These are phyloP conservation scores for Flaveria bidentis DNA, from an alignment of 129 eudicot species.

Conservation along the genomic window DNA sequence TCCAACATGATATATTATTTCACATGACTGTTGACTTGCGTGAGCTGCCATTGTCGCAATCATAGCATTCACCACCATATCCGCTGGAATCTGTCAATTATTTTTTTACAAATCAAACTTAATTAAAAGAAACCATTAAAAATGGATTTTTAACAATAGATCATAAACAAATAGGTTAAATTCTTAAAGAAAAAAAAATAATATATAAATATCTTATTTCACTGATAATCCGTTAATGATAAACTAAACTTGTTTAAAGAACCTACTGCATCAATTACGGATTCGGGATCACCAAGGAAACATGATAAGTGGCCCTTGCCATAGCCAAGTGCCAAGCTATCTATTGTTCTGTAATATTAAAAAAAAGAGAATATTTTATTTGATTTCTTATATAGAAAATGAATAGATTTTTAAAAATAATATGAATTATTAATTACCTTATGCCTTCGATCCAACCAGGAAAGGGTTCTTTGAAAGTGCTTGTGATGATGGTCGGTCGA, in stretches of 20 bases:
- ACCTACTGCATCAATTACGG: constrained; percentile 42
- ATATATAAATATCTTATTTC: no score
- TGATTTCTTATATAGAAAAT: no score
- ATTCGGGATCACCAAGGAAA: constrained; percentile 50
- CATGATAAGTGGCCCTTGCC: constrained; percentile 48
- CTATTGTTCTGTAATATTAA: constrained; percentile 46
- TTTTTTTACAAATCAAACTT: background rate
- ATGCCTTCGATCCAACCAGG: constrained; percentile 62
- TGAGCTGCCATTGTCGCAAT: constrained; percentile 46
- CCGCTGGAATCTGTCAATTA: constrained; percentile 48
- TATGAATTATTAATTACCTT: constrained; percentile 27
- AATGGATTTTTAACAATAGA: no score
- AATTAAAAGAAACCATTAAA: background rate
- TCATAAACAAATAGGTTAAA: background rate
- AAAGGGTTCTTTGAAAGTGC: constrained; percentile 62
- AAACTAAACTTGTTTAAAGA: background rate
- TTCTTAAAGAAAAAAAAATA: no score
- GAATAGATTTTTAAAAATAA: no score
- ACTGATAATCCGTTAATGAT: no score
- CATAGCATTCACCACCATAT: constrained; percentile 61
- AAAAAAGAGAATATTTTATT: background rate
- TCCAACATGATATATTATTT: constrained; percentile 47
- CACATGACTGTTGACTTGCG: constrained; percentile 29
- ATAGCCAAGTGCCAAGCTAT: constrained; percentile 49
- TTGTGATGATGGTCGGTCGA: constrained; percentile 57